Evolutionary conservation across 441 rosid species (phyloP), one percentile per base, ranked within the genome.

Genomic region (Gossypium aridum): DNA sequence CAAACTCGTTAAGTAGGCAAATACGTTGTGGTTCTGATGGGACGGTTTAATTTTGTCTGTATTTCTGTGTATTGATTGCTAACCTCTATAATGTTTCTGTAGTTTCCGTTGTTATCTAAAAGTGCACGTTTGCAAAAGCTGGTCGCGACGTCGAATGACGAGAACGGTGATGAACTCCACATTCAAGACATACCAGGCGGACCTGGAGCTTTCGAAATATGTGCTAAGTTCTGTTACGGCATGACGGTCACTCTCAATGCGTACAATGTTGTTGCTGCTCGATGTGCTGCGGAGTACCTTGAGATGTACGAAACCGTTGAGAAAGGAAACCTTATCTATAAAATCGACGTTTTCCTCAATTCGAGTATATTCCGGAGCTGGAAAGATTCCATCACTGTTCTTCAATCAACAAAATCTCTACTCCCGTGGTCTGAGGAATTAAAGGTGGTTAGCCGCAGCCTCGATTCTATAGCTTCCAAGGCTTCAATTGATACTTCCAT

Each of bases 271-370:
- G 90, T 90, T 10, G 94, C 92, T 14, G 92, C 96, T 75, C 85
- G 94, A 7, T 94, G 99, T 80, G 97, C 97, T 0, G 96, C 98
- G 1, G 98, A 92, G 76, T 94, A 86, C 85, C 93, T 94, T 14
- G 94, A 90, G 82, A 92, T 94, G 99, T 85, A 80, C 16, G 99
- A 94, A 80, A 84, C 90, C 1, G 83, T 90, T 0, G 99, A 94
- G 54, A 92, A 91, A 39, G 92, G 94, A 0, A 94, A 94, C 53
- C 91, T 92, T 26, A 83, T 94, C 78, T 92, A 88, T 91, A 94
- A 94, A 83, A 88, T 94, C 12, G 98, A 94, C 9, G 94, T 94
- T 8, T 94, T 94, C 84, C 92, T 94, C 62, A 92, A 81, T 81
- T 86, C 99, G 0, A 91, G 98, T 82, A 87, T 94, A 79, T 90